Conservation (phyloP, 2,329 filamentous ascomycete species). For the Thermothelomyces thermophilus region DNA sequence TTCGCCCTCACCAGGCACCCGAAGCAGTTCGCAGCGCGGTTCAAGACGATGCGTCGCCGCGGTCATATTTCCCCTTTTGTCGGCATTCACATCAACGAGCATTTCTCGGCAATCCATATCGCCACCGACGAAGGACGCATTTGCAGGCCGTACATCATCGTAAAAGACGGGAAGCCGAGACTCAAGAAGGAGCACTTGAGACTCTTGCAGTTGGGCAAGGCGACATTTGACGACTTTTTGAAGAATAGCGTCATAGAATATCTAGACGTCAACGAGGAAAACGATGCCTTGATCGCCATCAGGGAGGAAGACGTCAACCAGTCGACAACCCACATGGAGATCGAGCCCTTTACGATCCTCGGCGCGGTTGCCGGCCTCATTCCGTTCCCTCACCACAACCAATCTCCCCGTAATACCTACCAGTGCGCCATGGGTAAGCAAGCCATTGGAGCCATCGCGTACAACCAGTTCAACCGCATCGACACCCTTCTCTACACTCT, state of each 20-base stretch:
- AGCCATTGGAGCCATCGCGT: conserved; percentile 95
- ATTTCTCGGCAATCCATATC: conserved; percentile 87
- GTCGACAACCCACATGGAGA: conserved; percentile 88
- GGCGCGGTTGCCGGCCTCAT: conserved; percentile 94
- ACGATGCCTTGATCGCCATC: conserved; percentile 87
- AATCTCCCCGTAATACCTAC: conserved; percentile 96
- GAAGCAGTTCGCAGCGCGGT: conserved; percentile 76
- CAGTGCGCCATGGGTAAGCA: conserved; percentile 99
- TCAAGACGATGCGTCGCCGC: conserved; percentile 79
- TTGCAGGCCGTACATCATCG: conserved; percentile 90
- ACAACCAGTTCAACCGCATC: conserved; percentile 96
- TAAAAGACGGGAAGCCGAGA: conserved; percentile 78
- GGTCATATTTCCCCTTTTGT: conserved; percentile 94
- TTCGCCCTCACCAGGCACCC: conserved; percentile 81
- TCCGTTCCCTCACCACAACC: conserved; percentile 97
- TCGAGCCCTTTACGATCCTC: conserved; percentile 94
- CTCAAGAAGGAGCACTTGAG: conserved; percentile 73
- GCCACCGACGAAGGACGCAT: conserved; percentile 96
- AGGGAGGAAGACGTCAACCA: conserved; percentile 79
- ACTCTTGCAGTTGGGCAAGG: conserved; percentile 72
- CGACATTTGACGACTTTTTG: conserved; percentile 91
- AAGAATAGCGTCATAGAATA: conserved; percentile 90
- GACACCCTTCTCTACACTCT: conserved; percentile 94
- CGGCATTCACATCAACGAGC: conserved; percentile 91
- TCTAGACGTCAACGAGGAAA: conserved; percentile 96